Base-by-base conservation (phyloP, 495 filamentous ascomycete species). In the Neurospora discreta region DNA sequence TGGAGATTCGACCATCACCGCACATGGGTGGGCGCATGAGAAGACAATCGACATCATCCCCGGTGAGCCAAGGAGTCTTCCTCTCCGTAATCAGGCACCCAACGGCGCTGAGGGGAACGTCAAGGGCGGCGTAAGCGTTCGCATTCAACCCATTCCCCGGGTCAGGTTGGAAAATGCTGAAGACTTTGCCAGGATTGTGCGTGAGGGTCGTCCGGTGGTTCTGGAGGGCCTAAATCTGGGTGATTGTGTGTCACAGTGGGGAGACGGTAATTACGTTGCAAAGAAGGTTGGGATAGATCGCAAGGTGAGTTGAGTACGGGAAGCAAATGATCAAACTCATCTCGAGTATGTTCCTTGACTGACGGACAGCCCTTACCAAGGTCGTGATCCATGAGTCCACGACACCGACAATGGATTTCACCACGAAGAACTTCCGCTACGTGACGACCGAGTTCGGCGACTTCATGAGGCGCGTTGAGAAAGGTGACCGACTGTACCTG, bases 401-500 rank as follows among this genome's bases (percentile, higher is more conserved):
- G 52, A 86, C 82, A 40, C 82, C 86, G 42, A 83, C 84, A 18
- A 93, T 97, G 92, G 89, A 91, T 73, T 97, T 97, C 76, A 89
- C 89, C 69, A 78, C 81, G 26, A 96, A 95, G 81, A 97, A 97
- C 80, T 97, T 97, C 78, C 78, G 80, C 26, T 97, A 97, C 76
- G 81, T 84, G 26, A 92, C 87, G 13, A 91, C 89, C 72, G 72
- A 80, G 9, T 93, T 97, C 70, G 85, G 84, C 0, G 85, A 88
- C 1, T 94, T 97, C 76, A 81, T 94, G 33, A 79, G 89, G 40
- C 85, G 88, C 43, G 85, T 92, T 39, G 75, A 78, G 16, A 68
- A 73, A 11, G 90, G 92, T 23, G 88, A 86, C 67, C 88, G 83
- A 72, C 81, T 93, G 23, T 97, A 97, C 79, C 84, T 97, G 18